These are phyloP conservation scores for Penicillium verrucosum DNA, from an alignment of 2,329 filamentous ascomycete genomes.

Conservation along the genomic window DNA sequence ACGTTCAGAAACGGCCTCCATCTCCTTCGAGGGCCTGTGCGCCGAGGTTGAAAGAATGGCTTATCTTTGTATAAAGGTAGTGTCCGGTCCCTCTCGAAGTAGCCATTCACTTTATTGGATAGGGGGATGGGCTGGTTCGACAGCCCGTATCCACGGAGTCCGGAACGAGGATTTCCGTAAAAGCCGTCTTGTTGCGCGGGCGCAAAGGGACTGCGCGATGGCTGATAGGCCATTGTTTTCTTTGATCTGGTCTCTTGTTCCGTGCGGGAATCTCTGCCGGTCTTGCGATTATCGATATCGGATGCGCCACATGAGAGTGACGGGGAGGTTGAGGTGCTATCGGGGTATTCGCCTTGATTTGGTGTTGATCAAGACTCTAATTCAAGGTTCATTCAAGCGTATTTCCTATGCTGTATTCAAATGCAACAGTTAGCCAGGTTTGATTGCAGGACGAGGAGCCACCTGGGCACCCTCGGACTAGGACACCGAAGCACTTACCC, in stretches of 20 bases:
- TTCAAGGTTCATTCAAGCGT: background rate
- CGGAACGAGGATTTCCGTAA: slow-evolving; percentile 27
- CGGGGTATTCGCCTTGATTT: background rate
- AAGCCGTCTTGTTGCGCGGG: slow-evolving; percentile 27
- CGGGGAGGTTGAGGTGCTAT: background rate
- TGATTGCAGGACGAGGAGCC: background rate
- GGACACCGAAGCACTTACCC: background rate
- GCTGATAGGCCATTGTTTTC: slow-evolving; percentile 52
- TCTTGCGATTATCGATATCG: slow-evolving; percentile 8
- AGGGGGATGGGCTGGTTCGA: slow-evolving; percentile 47
- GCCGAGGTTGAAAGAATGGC: slow-evolving; percentile 64
- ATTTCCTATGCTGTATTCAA: background rate
- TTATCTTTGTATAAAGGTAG: slow-evolving; percentile 99
- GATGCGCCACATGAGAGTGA: slow-evolving; percentile 13
- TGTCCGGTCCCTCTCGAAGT: slow-evolving; percentile 61
- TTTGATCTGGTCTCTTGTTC: background rate
- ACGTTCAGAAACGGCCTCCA: slow-evolving; percentile 61
- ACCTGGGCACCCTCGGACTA: background rate
- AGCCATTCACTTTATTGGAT: slow-evolving; percentile 60
- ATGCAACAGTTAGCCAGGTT: background rate
- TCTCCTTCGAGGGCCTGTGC: slow-evolving; percentile 57
- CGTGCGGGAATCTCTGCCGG: slow-evolving; percentile 3
- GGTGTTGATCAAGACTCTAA: background rate
- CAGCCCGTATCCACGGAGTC: slow-evolving; percentile 40
- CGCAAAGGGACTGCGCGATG: slow-evolving; percentile 46